phyloP scores from a whole-genome alignment of 306 rosid species.

The Prunus fruticosa region DNA sequence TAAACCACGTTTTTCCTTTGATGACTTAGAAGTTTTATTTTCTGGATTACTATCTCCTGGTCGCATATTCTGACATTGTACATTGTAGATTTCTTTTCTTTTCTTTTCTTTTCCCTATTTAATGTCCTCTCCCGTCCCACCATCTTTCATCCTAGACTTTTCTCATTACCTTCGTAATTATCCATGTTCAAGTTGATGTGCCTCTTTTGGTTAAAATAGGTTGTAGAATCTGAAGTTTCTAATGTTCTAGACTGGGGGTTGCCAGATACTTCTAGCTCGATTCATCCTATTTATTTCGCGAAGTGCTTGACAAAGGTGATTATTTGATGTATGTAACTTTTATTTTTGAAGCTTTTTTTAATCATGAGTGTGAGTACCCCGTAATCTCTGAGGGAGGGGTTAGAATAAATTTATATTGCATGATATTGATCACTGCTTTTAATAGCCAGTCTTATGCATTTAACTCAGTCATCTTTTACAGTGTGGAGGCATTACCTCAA shows the following conservation, averaged over 20 bases:
- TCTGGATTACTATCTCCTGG: neutral
- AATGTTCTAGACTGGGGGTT: slow-evolving; percentile 45
- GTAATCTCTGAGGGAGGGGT: neutral
- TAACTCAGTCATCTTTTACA: neutral
- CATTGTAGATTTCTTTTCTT: neutral
- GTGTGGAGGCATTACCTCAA: neutral
- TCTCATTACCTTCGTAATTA: neutral
- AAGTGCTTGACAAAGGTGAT: slow-evolving; percentile 78
- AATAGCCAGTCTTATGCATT: neutral
- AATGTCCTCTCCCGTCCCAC: neutral
- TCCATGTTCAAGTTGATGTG: neutral
- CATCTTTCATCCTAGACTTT: neutral
- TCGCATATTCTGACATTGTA: neutral
- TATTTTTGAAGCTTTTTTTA: neutral
- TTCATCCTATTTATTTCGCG: slow-evolving; percentile 75
- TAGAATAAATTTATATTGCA: neutral
- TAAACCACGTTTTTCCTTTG: too few relatives aligned
- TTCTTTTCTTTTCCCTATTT: neutral
- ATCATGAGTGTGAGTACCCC: neutral
- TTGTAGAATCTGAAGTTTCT: slow-evolving; percentile 43
- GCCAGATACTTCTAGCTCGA: slow-evolving; percentile 36
- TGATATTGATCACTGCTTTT: neutral
- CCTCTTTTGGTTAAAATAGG: slow-evolving; percentile 43
- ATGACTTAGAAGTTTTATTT: too few relatives aligned
- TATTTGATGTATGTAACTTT: neutral